Evolutionary conservation across 768 basidiomycete genomes (phyloP).

Genomic region (Mrakia hoshinonis): DNA sequence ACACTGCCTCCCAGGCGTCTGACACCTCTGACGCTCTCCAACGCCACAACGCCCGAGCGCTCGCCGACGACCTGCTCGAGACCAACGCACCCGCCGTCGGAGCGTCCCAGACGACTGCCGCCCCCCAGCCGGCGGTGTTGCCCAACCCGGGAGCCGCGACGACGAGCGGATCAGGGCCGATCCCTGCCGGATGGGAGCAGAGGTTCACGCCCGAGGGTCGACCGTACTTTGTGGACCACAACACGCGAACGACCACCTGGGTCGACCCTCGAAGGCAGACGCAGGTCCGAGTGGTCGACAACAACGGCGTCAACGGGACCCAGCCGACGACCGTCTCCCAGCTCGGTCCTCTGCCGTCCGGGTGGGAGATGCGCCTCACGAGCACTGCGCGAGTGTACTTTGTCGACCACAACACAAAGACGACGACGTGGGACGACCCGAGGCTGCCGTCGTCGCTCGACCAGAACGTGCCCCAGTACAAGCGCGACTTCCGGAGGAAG

Average conservation of each 20-base stretch:
- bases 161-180: conserved; percentile 68
- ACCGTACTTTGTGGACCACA: conserved; percentile 98
- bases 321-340: conserved; percentile 95
- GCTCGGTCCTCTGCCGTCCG: conserved; percentile 89
- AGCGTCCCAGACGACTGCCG: conserved; percentile 32
- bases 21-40: conserved; percentile 79
- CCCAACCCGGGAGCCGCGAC: conserved; percentile 43
- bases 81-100: conserved; percentile 47
- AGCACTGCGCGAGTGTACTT: conserved; percentile 97
- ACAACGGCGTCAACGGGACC: conserved; percentile 74
- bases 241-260: conserved; percentile 68
- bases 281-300: conserved; percentile 91
- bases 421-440: conserved; percentile 94
- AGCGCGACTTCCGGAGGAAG: conserved; percentile 98
- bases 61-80: conserved; percentile 79
- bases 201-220: conserved; percentile 96
- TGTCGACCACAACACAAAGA: conserved; percentile 95
- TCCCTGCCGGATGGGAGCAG: conserved; percentile 98
- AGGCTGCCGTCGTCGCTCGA: conserved; percentile 90
- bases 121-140: conserved; percentile 28
- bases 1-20: conserved; percentile 53
- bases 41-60: conserved; percentile 71
- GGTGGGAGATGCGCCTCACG: conserved; percentile 99
- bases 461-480: conserved; percentile 96
- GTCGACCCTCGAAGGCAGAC: conserved; percentile 97